Conservation (phyloP, 2,329 filamentous ascomycete species). For the Penicillium sp. region DNA sequence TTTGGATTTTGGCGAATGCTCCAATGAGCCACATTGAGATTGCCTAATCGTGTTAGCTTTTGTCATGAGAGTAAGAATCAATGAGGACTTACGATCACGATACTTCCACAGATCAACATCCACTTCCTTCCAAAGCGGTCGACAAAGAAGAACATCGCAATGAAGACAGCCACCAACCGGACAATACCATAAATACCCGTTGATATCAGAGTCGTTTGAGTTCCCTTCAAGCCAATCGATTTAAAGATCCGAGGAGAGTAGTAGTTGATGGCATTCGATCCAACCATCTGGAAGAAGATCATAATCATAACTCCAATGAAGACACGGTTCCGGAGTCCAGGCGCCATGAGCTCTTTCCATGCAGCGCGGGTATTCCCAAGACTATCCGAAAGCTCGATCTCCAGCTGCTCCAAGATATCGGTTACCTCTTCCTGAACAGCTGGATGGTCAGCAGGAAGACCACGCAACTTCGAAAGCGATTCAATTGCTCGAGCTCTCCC, state of each 20-base stretch:
- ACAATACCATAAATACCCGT: constrained; percentile 46
- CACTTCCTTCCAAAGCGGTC: constrained; percentile 46
- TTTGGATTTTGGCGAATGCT: constrained; percentile 52
- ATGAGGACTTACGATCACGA: constrained; percentile 55
- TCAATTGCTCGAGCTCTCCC: constrained; percentile 61
- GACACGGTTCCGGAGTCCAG: constrained; percentile 51
- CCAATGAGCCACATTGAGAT: constrained; percentile 66
- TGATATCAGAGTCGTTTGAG: constrained; percentile 66
- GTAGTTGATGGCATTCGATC: constrained; percentile 60
- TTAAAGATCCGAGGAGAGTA: constrained; percentile 54
- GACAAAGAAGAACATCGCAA: constrained; percentile 47
- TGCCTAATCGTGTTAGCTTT: constrained; percentile 60
- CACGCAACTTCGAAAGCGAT: constrained; percentile 56
- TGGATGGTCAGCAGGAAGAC: constrained; percentile 50
- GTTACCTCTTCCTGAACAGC: constrained; percentile 56
- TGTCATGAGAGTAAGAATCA: constrained; percentile 45
- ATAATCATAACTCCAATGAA: constrained; percentile 53
- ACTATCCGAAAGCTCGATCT: constrained; percentile 42
- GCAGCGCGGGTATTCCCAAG: constrained; percentile 43
- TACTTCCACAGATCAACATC: constrained; percentile 63
- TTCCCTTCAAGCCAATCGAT: constrained; percentile 57
- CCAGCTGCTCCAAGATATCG: constrained; percentile 61
- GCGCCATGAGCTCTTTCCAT: constrained; percentile 50
- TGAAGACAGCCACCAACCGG: constrained; percentile 64
- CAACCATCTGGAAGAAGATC: constrained; percentile 53